Evolutionary conservation across 1,284 basidiomycete genomes (phyloP), one percentile per base, ranked within the genome.

Genomic region (Cerioporus squamosus): DNA sequence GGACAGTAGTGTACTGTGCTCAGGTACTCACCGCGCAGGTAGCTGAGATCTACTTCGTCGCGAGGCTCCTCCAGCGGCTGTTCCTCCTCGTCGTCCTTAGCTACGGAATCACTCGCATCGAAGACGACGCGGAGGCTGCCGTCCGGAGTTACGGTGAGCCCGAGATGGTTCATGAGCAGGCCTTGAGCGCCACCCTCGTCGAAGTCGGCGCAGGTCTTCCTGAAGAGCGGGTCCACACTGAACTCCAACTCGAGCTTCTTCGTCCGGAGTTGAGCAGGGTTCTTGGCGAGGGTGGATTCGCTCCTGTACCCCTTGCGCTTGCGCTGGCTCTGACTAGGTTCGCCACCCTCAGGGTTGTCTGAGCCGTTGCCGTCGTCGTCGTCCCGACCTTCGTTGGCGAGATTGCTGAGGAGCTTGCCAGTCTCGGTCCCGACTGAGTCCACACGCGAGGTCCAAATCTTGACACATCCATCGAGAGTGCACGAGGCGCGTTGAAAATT

Each of bases 401-500:
- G 84, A 69, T 98, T 98, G 66, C 89, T 94, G 50, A 98, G 82
- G 12, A 99, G 83, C 72, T 98, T 98, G 33, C 95, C 95, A 0
- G 97, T 98, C 75, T 99, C 97, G 0, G 94, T 97, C 12, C 95
- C 95, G 43, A 98, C 95, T 64, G 91, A 94, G 74, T 99, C 97
- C 39, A 99, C 97, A 56, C 97, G 90, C 65, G 93, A 95, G 1
- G 97, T 99, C 96, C 96, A 99, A 59, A 99, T 97, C 79, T 99
- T 99, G 74, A 99, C 95, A 74, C 97, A 99, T 5, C 97, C 97
- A 61, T 99, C 97, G 18, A 99, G 85, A 0, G 97, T 99, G 72
- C 91, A 97, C 0, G 94, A 97, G 10, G 97, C 97, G 70, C 97
- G 97, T 74, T 98, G 96, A 71, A 99, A 99, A 76, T 99, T 98